phyloP scores from a whole-genome alignment of 2,329 filamentous ascomycete genomes.

The Verticillium dahliae region DNA sequence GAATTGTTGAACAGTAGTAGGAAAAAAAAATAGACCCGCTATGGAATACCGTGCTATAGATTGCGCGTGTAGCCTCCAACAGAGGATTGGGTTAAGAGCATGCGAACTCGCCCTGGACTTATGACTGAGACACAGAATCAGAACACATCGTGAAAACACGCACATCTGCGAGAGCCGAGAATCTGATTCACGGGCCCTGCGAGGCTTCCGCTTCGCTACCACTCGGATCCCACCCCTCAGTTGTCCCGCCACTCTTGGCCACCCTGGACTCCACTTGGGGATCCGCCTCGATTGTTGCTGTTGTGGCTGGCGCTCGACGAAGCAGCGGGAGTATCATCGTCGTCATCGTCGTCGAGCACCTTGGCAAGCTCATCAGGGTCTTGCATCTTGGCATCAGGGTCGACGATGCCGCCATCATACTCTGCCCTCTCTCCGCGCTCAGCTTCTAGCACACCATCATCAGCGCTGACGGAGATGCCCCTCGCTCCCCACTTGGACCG shows the following conservation, averaged over 20 bases:
- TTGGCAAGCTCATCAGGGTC: slow-evolving; percentile 60
- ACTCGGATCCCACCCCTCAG: background rate
- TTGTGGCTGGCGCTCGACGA: slow-evolving; percentile 2
- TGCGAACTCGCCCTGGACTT: too few relatives aligned
- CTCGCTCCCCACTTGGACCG: slow-evolving; percentile 56
- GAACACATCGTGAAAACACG: too few relatives aligned
- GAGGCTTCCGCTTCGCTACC: background rate
- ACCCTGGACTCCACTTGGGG: slow-evolving; percentile 32
- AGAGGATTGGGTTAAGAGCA: too few relatives aligned
- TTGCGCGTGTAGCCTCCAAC: too few relatives aligned
- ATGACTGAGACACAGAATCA: too few relatives aligned
- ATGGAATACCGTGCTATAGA: background rate
- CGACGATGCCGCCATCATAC: slow-evolving; percentile 38
- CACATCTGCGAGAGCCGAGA: background rate
- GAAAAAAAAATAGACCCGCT: background rate
- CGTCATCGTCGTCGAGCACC: slow-evolving; percentile 52
- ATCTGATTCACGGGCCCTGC: background rate
- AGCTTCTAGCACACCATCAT: slow-evolving; percentile 50
- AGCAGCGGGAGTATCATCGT: slow-evolving; percentile 37
- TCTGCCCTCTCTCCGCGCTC: slow-evolving; percentile 35
- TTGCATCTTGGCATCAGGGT: slow-evolving; percentile 59
- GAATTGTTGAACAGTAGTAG: background rate
- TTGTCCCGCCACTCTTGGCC: slow-evolving; percentile 39
- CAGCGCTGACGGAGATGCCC: slow-evolving; percentile 61
- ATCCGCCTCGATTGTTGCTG: slow-evolving; percentile 14